Evolutionary conservation across 1,284 basidiomycete species (phyloP), one percentile per base, ranked within the genome.

Genomic region (Cryptococcus depauperatus): DNA sequence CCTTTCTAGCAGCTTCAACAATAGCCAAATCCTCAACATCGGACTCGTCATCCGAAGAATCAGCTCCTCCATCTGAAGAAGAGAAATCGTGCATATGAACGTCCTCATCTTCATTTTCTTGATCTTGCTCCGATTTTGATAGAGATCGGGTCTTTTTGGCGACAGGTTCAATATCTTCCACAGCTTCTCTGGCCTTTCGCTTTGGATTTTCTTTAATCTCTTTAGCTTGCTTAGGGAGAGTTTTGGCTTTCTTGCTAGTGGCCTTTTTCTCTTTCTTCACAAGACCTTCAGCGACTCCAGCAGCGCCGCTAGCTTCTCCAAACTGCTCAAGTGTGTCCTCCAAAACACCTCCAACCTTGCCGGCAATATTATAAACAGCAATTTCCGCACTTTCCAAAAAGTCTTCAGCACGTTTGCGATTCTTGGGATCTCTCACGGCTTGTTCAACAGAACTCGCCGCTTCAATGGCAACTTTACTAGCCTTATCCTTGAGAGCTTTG

Each of bases 11-110:
- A 3, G 64, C 68, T 23, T 55, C 60, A 33, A 66, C 62, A 9
- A 68, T 56, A 0, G 73, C 77, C 11, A 73, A 65, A 35, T 78
- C 78, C 40, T 76, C 78, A 50, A 74, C 73, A n/a, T 72, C 74
- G 35, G 78, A 77, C 44, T 88, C 86, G 45, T 90, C 87, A 50
- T 83, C 82, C 1, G 84, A 86, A 18, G 83, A 86, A 62, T 89
- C 85, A 43, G 84, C 82, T 35, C 63, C 69, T 35, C 66, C 71
- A 41, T 70, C 69, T 30, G 65, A 66, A 16, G 61, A 63, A 10
- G 83, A 83, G 64, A 87, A 85, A 4, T 83, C 85, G 55, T 83
- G 79, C 55, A 54, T 78, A 74, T 28, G 70, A 69, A 41, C 73
- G 40, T 74, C 69, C 35, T 76, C 73, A 41, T 66, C 69, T 48